Conservation (phyloP, 441 rosid genomes). For the Pelargonium australe region DNA sequence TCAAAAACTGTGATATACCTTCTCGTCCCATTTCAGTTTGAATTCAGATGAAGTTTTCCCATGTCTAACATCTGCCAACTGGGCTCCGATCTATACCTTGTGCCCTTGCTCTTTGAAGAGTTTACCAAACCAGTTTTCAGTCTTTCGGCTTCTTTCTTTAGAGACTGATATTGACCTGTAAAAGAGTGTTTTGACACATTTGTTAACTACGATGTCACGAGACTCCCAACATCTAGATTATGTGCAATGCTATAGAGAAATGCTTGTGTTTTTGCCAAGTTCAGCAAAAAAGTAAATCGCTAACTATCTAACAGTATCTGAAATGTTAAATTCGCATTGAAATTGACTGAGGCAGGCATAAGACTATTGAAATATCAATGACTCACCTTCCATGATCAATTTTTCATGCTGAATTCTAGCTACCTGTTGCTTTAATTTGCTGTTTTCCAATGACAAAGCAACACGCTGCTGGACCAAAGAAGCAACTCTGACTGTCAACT, state of each 20-base stretch:
- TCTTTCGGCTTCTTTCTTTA: constrained; percentile 62
- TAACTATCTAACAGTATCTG: too few species aligned
- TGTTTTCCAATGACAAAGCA: constrained; percentile 53
- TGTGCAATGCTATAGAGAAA: too few species aligned
- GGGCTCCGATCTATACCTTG: constrained; percentile 27
- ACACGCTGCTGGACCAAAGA: constrained; percentile 52
- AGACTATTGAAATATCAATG: background rate
- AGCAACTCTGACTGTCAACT: constrained; percentile 47
- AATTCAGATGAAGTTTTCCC: constrained; percentile 47
- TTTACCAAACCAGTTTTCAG: constrained; percentile 34
- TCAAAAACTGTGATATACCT: constrained; percentile 19
- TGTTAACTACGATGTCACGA: too few species aligned
- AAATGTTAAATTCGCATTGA: background rate
- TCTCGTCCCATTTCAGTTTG: constrained; percentile 15
- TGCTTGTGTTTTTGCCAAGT: too few species aligned
- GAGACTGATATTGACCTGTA: constrained; percentile 47
- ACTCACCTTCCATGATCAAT: constrained; percentile 48
- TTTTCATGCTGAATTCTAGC: constrained; percentile 47
- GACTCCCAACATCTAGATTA: too few species aligned
- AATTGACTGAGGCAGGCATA: background rate
- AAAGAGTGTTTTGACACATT: background rate
- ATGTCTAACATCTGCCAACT: constrained; percentile 53
- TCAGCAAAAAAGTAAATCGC: too few species aligned
- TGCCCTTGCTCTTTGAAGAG: constrained; percentile 24
- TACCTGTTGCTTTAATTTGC: constrained; percentile 53